Evolutionary conservation across 2,329 filamentous ascomycete genomes (phyloP).

Genomic region (Exophiala viscosa): DNA sequence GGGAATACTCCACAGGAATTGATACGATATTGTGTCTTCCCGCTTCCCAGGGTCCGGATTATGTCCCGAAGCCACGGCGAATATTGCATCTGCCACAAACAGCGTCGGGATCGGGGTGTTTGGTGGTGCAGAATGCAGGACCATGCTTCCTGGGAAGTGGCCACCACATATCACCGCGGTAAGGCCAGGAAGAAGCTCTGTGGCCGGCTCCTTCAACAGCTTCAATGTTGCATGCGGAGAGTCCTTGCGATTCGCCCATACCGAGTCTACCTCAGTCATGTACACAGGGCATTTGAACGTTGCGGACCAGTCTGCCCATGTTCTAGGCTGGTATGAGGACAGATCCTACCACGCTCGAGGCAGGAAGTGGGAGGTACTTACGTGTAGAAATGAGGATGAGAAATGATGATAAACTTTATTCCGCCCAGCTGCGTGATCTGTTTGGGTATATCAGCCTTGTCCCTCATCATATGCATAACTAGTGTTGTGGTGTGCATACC

Average conservation of each 20-base stretch:
- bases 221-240: slow-evolving; percentile 37
- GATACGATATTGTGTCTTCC: slow-evolving; percentile 21
- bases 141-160: slow-evolving; percentile 72
- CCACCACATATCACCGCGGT: slow-evolving; percentile 68
- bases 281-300: slow-evolving; percentile 69
- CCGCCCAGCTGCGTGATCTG: slow-evolving; percentile 61
- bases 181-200: slow-evolving; percentile 41
- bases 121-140: slow-evolving; percentile 42
- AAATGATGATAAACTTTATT: slow-evolving; percentile 68
- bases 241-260: slow-evolving; percentile 58
- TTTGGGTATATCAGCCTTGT: neutral
- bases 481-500: slow-evolving; percentile 2
- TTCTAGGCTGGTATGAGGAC: slow-evolving; percentile 32
- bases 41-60: slow-evolving; percentile 44
- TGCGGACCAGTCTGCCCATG: slow-evolving; percentile 69
- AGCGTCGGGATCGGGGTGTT: slow-evolving; percentile 56
- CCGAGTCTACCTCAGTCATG: slow-evolving; percentile 59
- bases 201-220: slow-evolving; percentile 24
- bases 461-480: neutral
- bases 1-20: slow-evolving; percentile 24
- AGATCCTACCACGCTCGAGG: neutral
- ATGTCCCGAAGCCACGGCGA: slow-evolving; percentile 68
- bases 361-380: slow-evolving; percentile 7
- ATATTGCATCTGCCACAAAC: slow-evolving; percentile 73
- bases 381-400: slow-evolving; percentile 78